phyloP scores from a whole-genome alignment of 2,329 filamentous ascomycete species.

The Orbilia quercus region DNA sequence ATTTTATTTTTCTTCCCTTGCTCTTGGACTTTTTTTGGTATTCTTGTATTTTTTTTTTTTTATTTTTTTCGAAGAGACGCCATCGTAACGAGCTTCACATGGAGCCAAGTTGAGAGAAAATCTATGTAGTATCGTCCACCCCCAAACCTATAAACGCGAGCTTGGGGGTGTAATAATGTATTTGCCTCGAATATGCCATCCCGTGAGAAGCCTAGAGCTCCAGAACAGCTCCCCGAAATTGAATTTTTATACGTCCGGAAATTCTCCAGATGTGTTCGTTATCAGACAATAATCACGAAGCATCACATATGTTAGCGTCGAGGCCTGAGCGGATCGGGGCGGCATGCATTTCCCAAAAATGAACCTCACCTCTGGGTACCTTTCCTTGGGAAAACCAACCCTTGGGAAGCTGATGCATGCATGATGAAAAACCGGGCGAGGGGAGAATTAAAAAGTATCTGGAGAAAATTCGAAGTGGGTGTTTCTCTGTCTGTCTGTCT shows the following conservation, averaged over 20 bases:
- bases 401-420: conserved; percentile 52
- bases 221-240: conserved; percentile 26
- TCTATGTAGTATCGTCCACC: conserved; percentile 45
- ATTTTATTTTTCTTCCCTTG: conserved; percentile 36
- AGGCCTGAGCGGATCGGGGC: conserved; percentile 53
- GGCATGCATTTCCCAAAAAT: conserved; percentile 56
- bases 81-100: conserved; percentile 52
- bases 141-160: conserved; percentile 28
- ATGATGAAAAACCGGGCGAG: conserved; percentile 47
- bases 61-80: conserved; percentile 26
- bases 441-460: conserved; percentile 1
- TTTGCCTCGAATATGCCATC: not conserved
- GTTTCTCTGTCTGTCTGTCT: conserved; percentile 26
- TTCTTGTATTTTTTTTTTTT: conserved; percentile 31
- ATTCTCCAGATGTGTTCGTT: too few relatives aligned
- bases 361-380: conserved; percentile 54
- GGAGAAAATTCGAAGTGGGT: not conserved
- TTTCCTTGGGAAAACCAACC: conserved; percentile 44
- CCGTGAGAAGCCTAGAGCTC: conserved; percentile 6
- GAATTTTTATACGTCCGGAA: conserved; percentile 20
- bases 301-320: conserved; percentile 26
- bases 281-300: conserved; percentile 45
- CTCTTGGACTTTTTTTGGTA: conserved; percentile 22
- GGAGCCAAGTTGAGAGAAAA: conserved; percentile 52
- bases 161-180: conserved; percentile 9